These are phyloP conservation scores for Myxozyma kluyveri DNA, from an alignment of 805 yeast species.

Conservation along the genomic window DNA sequence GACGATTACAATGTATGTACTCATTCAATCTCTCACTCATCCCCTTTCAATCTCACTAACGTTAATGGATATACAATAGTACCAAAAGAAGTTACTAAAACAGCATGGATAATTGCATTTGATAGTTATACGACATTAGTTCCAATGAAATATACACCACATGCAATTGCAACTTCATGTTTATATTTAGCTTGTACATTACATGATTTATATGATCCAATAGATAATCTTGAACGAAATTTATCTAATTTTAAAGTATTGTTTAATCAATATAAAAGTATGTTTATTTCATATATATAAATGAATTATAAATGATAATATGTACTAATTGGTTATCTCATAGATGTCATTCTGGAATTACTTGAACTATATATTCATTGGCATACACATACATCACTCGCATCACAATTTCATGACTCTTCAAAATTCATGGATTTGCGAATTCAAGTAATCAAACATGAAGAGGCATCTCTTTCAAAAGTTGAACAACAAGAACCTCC, in stretches of 20 bases:
- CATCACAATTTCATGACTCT: slow-evolving; percentile 9
- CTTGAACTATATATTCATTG: slow-evolving; percentile 29
- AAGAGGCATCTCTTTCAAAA: not conserved
- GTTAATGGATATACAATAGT: slow-evolving; percentile 40
- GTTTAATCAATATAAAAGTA: slow-evolving; percentile 9
- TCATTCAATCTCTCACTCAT: not conserved
- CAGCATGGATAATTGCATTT: slow-evolving; percentile 64
- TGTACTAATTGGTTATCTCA: too few relatives aligned
- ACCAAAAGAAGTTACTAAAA: slow-evolving; percentile 43
- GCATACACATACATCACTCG: slow-evolving; percentile 22
- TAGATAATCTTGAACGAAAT: not conserved
- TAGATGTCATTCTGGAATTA: slow-evolving; percentile 25
- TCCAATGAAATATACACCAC: slow-evolving; percentile 63
- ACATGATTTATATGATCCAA: slow-evolving; percentile 30
- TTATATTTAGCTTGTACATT: slow-evolving; percentile 55
- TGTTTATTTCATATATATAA: not conserved
- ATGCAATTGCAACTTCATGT: slow-evolving; percentile 63
- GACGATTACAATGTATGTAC: slow-evolving; percentile 33
- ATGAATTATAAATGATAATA: not conserved
- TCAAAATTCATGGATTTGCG: slow-evolving; percentile 23
- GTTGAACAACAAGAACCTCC: not conserved
- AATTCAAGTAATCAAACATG: slow-evolving; percentile 22
- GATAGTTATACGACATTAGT: slow-evolving; percentile 68
- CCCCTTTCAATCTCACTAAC: slow-evolving; percentile 5
- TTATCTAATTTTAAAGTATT: slow-evolving; percentile 5